Evolutionary conservation across 371 early-diverging fungal species (phyloP), one percentile per base, ranked within the genome.

Genomic region (Rhizopus arrhizus): DNA sequence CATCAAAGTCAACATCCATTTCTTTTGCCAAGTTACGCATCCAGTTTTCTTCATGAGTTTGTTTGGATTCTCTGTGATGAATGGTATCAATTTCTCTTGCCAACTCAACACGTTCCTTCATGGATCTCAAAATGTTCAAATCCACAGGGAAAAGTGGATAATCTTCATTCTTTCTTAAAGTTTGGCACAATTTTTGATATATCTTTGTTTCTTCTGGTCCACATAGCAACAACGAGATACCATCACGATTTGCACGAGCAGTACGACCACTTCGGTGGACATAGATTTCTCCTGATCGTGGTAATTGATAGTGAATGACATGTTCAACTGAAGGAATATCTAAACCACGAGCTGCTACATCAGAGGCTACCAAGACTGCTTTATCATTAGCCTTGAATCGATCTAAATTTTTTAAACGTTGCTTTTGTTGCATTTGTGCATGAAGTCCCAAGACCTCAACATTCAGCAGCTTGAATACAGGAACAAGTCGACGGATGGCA

Each of bases 291-390:
- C 94, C 93, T 54, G 95, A 95, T 63, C 92, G 79, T 10, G 99
- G 99, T 77, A 99, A 95, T 46, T 97, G 96, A 65, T 92, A 87
- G 75, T 99, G 99, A 77, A 99, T 92, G 10, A 99, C 99, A 70
- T 94, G 91, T 57, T 93, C 93, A 16, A 99, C 94, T 51, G 94
- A 87, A 15, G 97, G 95, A 64, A 99, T 93, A 81, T 98, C 98
- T 62, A 99, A 82, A 58, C 99, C 99, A 73, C 98, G 88, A 34
- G 96, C 92, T 53, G 94, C 97, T 1, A 97, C 92, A 75, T 96
- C 97, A 35, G 91, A 91, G 11, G 94, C 92, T 9, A 96, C 83
- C 66, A 97, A 72, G 0, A 95, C 85, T 0, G 86, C 87, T 51
- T 82, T 80, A 3, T 77, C 72, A 28, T 85, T 86, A 2, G 81